Base-by-base conservation (phyloP, 805 yeast genomes). In the Ascoidea tarda region DNA sequence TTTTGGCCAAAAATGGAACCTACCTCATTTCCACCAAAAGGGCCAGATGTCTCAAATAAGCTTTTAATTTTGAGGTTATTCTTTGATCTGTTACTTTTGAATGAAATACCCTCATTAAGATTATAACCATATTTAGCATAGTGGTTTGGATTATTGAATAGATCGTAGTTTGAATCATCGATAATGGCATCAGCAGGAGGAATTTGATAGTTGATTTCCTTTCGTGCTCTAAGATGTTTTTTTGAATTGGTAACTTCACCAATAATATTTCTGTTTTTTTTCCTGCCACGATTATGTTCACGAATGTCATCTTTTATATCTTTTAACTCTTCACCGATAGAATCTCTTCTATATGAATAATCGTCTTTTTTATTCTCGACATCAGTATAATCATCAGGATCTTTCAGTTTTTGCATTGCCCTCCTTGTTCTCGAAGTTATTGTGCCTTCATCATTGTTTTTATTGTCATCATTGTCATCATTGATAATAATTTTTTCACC, bases 1-100 rank as follows among this genome's bases (percentile, higher is more conserved):
- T 79, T 79, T 49, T 77, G 75, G 5, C 93, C 90, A 66, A 89
- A 88, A 33, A 91, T 69, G 0, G 96, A 84, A 6, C 82, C 76
- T 0, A 88, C 95, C 63, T 91, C 97, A 55, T 91, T 83, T 28
- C 99, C 99, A 33, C 99, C 99, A 72, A 91, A 91, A 1, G 99
- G 99, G 0, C 99, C 99, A 14, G 89, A 88, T 0, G 96, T 91
- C 5, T 96, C 95, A 62, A 86, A 90, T 46, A 93, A 69, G 46
- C 96, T 76, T 61, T 89, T 38, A 38, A 10, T 38, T 38, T 38
- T 38, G 8, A 38, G 14, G 8, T 38, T 38, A 38, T 38, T 62
- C 68, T 12, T 67, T 66, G 5, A 58, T 60, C 45, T 55, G 57
- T 33, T 47, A 57, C 46, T 54, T 58, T 33, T 57, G 55, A 16